Evolutionary conservation across 2,329 filamentous ascomycete species (phyloP), one percentile per base, ranked within the genome.

Genomic region (Microdochium bolleyi): DNA sequence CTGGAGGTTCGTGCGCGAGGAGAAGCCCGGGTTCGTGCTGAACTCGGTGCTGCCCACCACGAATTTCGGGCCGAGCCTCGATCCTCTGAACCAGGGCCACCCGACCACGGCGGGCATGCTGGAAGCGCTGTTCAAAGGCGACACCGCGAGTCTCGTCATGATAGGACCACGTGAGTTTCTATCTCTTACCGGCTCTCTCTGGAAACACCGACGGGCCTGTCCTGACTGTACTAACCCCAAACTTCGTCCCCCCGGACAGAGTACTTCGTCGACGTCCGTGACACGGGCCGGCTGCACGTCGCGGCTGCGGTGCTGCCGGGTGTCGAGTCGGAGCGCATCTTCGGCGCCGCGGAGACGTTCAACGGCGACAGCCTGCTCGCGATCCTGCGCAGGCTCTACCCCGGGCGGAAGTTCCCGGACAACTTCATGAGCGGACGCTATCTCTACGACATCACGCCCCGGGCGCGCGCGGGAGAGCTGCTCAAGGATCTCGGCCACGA

Each of bases 251-350:
- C 11, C 1, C 50, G 8, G 7, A 9, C 30, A 80, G 73, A 68
- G 61, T 68, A 73, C 61, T 72, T 64, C 58, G 64, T 79, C 24
- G 67, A 79, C 56, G 71, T 77, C 0, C 64, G 73, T 11, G 79
- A 83, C 51, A 60, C 61, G 2, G 80, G 76, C 0, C 65, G 73
- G 0, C 61, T 84, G 0, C 79, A 83, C 41, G 67, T 83, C 2
- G 73, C 76, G 2, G 80, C 74, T 0, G 64, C 78, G 8, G 65
- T 80, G 0, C 66, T 78, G 22, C 66, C 69, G 0, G 65, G 69
- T 0, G 70, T 82, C 0, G 55, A 64, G 2, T 69, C 70, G 0
- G 73, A 83, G 58, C 73, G 82, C 1, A 61, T 85, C 9, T 80
- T 83, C 58, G 80, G 67, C 1, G 79, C 77, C 51, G 77, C 74